A percentile compares a stretch with the other conserved stretches of the same genome.
These are phyloP conservation scores for Eruca vesicaria DNA, from an alignment of 441 rosid species.

Conservation along the genomic window DNA sequence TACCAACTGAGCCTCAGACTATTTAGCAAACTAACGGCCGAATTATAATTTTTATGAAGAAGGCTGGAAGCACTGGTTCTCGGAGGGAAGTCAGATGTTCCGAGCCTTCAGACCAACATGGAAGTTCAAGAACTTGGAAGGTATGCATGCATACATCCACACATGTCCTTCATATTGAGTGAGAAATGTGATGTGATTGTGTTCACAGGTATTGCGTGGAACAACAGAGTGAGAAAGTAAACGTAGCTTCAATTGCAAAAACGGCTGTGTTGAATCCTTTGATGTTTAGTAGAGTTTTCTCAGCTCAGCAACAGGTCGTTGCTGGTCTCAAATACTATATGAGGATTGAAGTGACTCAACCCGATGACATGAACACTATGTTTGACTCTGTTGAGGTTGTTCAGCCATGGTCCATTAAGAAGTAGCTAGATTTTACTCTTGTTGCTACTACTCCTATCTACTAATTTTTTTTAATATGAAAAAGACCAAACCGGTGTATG, in stretches of 20 bases:
- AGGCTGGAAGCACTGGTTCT: constrained; percentile 31
- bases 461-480: constrained; percentile 2
- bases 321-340: constrained; percentile 65
- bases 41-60: too few relatives aligned
- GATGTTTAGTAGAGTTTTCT: constrained; percentile 52
- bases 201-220: constrained; percentile 32
- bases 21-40: too few relatives aligned
- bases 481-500: neutral
- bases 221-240: constrained; percentile 23
- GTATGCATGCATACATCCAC: neutral
- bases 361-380: constrained; percentile 26
- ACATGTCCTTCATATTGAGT: neutral
- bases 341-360: constrained; percentile 46
- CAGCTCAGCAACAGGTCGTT: constrained; percentile 70
- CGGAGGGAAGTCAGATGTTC: constrained; percentile 54
- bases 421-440: constrained; percentile 55
- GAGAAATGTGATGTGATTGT: constrained; percentile 7
- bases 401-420: constrained; percentile 59
- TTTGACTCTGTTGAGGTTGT: constrained; percentile 64
- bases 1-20: too few relatives aligned
- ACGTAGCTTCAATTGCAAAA: constrained; percentile 1
- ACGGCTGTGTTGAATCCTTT: constrained; percentile 11
- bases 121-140: constrained; percentile 74
- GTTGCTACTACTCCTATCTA: constrained; percentile 21
- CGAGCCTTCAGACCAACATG: constrained; percentile 43